Percentiles rank a stretch among this genome's conserved stretches.
These are phyloP conservation scores for Polyporus tsugae DNA, from an alignment of 1,284 basidiomycete species.

Conservation along the genomic window DNA sequence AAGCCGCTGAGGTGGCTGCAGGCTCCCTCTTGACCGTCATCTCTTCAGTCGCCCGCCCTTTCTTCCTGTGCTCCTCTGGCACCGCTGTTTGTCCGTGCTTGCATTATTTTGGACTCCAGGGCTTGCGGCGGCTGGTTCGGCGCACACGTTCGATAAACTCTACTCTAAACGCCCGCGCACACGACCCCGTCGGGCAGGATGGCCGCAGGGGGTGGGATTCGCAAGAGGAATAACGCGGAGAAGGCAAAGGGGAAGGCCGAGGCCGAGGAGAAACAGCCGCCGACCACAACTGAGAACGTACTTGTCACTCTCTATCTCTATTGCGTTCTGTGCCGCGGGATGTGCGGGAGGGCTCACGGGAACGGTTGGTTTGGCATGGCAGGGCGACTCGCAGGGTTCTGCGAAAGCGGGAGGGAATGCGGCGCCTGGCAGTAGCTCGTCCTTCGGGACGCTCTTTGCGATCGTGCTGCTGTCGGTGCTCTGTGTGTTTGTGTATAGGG, in stretches of 20 bases:
- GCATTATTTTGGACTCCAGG: too few relatives aligned
- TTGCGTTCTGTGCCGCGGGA: not conserved
- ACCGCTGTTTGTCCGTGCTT: not conserved
- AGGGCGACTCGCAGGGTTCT: not conserved
- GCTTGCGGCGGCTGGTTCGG: constrained; percentile 25
- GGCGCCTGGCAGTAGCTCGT: not conserved
- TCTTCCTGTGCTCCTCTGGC: not conserved
- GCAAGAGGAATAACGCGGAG: constrained; percentile 11
- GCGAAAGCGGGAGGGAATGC: not conserved
- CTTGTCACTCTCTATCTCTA: not conserved
- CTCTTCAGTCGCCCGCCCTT: not conserved
- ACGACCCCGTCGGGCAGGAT: constrained; percentile 2
- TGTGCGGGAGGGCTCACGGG: constrained; percentile 5
- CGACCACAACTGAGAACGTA: constrained; percentile 10
- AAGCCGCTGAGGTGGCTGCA: not conserved
- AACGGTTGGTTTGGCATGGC: not conserved
- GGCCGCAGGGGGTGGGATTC: constrained; percentile 13
- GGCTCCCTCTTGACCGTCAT: not conserved
- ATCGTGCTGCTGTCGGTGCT: constrained; percentile 27
- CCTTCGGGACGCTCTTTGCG: constrained; percentile 13
- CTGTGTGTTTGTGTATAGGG: constrained; percentile 26
- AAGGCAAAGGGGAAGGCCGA: constrained; percentile 2
- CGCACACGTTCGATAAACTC: constrained; percentile 3
- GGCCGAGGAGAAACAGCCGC: not conserved
- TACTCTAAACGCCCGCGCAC: not conserved